These are phyloP conservation scores for Candida ortonii DNA, from an alignment of 805 yeast species.

Conservation along the genomic window DNA sequence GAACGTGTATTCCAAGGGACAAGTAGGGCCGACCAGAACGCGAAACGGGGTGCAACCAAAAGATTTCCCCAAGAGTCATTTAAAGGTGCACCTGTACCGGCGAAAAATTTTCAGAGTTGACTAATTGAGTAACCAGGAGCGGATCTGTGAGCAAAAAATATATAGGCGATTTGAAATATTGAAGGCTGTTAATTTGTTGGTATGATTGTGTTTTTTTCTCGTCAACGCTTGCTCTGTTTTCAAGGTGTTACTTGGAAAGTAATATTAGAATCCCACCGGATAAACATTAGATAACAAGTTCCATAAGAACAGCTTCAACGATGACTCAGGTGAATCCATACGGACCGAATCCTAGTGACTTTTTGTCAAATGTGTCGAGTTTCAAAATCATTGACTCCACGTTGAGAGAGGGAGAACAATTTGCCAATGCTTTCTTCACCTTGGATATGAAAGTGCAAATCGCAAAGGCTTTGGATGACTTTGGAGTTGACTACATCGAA, in stretches of 20 bases:
- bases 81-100: conserved; percentile 14
- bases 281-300: neutral
- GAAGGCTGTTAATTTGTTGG: no score
- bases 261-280: neutral
- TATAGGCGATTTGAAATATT: no score
- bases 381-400: conserved; percentile 57
- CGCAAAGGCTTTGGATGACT: conserved; percentile 59
- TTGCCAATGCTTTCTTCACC: conserved; percentile 59
- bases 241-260: neutral
- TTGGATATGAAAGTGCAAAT: conserved; percentile 55
- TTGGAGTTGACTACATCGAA: conserved; percentile 60
- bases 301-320: neutral
- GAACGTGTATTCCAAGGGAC: no score
- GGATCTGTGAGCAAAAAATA: no score
- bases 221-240: no score
- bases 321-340: conserved; percentile 43
- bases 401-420: conserved; percentile 62
- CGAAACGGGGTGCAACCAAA: no score
- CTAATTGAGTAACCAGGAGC: conserved; percentile 1
- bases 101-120: conserved; percentile 15
- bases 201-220: no score
- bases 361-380: conserved; percentile 50
- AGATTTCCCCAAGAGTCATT: no score
- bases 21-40: no score
- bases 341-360: conserved; percentile 59